Base-by-base conservation (phyloP, 2,329 filamentous ascomycete species). In the Cordyceps cicadae region DNA sequence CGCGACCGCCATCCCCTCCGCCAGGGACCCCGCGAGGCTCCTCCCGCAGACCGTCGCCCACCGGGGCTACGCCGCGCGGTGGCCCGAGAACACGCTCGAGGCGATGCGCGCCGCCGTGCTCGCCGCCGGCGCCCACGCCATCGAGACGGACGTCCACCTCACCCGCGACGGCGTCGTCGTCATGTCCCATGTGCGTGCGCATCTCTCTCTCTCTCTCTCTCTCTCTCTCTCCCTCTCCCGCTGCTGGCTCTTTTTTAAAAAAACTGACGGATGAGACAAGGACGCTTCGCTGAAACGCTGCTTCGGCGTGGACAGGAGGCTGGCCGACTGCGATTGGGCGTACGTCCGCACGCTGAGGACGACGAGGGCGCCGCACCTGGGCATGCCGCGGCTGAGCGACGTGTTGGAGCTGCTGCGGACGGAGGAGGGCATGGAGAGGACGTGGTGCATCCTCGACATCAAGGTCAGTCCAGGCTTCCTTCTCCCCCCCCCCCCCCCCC, bases 121-220 rank as follows among this genome's bases (percentile, higher is more conserved):
- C 2, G 77, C 84, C 37, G 86, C 85, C 19, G 90, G 90, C 21
- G 85, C 89, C 0, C 84, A 95, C 67, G 93, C 88, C 0, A 77
- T 97, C 32, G 93, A 97, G 76, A 95, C 91, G 19, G 93, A 97
- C 68, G 74, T 97, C 9, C 92, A 95, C 71, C 75, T 97, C 39
- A 87, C 90, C 15, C 85, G 81, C 63, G 93, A 97, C 69, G 87
- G 87, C 7, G 86, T 96, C 0, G 88, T 96, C 0, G 90, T 97
- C 11, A 76, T 97, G 46, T 90, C 88, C 51, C 92, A 95, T 77
- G 88, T 90, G 74, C 79, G 69, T 21, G 6, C 32, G 9, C 5
- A 15, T 43, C 24, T 24, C n/a, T 12, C 8, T 21, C 14, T 29
- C 19, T 9, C 24, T 21, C 14, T 49, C 17, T 8, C 24, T 21